A percentile compares a stretch with the other conserved stretches of the same genome.
phyloP scores from a whole-genome alignment of 2,329 filamentous ascomycete genomes.

The Helotiales sp. region DNA sequence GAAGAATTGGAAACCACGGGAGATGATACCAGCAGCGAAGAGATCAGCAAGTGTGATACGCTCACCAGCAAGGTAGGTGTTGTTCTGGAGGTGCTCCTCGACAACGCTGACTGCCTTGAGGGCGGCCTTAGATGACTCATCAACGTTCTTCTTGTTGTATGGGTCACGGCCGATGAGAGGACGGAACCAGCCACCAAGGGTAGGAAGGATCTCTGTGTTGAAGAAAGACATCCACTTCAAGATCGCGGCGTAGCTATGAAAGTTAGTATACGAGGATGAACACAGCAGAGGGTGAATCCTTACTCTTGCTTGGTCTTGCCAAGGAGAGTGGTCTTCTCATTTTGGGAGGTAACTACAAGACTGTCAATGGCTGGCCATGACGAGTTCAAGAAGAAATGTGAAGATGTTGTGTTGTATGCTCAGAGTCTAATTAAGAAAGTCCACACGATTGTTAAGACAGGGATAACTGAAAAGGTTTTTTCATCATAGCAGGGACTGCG shows the following conservation, averaged over 20 bases:
- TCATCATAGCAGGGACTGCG: constrained; percentile 41
- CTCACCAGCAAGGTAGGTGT: constrained; percentile 98
- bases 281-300: not conserved
- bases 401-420: constrained; percentile 49
- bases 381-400: constrained; percentile 5
- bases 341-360: constrained; percentile 89
- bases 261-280: constrained; percentile 35
- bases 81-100: constrained; percentile 86
- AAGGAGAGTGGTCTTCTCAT: constrained; percentile 99
- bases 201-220: constrained; percentile 83
- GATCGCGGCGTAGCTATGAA: constrained; percentile 82
- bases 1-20: constrained; percentile 91
- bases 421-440: constrained; percentile 81
- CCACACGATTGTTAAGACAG: constrained; percentile 97
- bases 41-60: constrained; percentile 95
- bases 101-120: constrained; percentile 72
- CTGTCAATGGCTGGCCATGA: constrained; percentile 30
- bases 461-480: constrained; percentile 88
- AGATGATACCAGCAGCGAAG: constrained; percentile 78
- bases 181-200: constrained; percentile 80
- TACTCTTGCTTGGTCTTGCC: constrained; percentile 99
- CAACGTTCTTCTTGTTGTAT: constrained; percentile 98
- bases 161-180: constrained; percentile 80
- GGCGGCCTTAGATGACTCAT: constrained; percentile 74
- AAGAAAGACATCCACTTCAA: constrained; percentile 97